Base-by-base conservation (phyloP, 208 protist species). In the Crithidia acanthocephali region DNA sequence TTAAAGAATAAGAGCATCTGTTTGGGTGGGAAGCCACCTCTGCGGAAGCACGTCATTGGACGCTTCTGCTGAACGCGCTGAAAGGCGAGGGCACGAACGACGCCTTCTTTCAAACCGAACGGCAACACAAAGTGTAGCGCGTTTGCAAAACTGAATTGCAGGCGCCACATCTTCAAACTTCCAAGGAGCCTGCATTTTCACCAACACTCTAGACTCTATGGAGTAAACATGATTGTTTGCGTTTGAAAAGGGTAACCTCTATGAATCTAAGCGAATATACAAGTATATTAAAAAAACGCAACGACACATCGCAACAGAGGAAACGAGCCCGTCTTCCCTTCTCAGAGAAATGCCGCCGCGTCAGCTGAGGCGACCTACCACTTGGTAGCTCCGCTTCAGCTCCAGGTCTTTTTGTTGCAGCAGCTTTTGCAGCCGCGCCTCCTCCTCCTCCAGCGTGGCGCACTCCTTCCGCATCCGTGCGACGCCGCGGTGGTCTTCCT, bases 351-450 rank as follows among this genome's bases (percentile, higher is more conserved):
- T 40, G 35, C 35, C 52, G 9, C 9, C n/a, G 0, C 35, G 13
- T n/a, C 53, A 48, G 5, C 23, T 16, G 30, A 40, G 40, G 22
- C 64, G 67, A 7, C 68, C 63, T 2, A 74, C 45, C 2, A 27
- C 44, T 47, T 74, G 61, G 33, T 85, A 90, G 32, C 83, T 87
- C 25, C 79, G 70, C 45, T 76, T 80, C 53, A 91, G 74, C 63
- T 95, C 83, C 33, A 76, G 28, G n/a, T 88, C 76, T 30, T 86
- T 83, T 16, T 82, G 64, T 13, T 60, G 28, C 18, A 95, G 64
- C 23, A 88, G 57, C 25, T 61, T 55, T 48, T 83, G 72, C 9
- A 95, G 78, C 0, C 84, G 74, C 35, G 60, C 65, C 52, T 88
- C 76, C 37, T 93, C 76, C 1, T 78, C 64, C 59, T 86, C 79